Conservation (phyloP, 2,329 filamentous ascomycete genomes). For the Monosporascus cannonballus region DNA sequence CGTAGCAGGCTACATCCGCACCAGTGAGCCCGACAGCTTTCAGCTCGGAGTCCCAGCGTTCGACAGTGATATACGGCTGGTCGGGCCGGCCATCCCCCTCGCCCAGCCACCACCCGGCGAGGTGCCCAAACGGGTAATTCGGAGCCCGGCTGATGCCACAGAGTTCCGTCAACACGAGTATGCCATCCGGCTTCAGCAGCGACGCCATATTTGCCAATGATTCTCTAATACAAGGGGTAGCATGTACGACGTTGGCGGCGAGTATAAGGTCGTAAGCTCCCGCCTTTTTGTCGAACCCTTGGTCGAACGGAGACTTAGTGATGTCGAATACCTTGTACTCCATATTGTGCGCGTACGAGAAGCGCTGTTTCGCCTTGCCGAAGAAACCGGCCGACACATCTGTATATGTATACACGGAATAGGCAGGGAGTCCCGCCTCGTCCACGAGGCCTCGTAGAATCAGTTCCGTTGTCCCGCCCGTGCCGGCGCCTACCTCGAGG, state of each 20-base stretch:
- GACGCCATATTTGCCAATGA: constrained; percentile 18
- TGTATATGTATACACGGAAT: constrained; percentile 18
- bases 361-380: constrained; percentile 19
- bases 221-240: constrained; percentile 15
- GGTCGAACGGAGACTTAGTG: constrained; percentile 19
- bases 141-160: constrained; percentile 16
- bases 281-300: constrained; percentile 21
- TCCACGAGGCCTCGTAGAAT: constrained; percentile 15
- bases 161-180: constrained; percentile 25
- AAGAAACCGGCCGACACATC: constrained; percentile 23
- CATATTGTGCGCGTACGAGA: constrained; percentile 17
- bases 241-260: constrained; percentile 23
- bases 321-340: constrained; percentile 25
- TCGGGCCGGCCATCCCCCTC: constrained; percentile 20
- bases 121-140: constrained; percentile 25
- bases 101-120: constrained; percentile 33
- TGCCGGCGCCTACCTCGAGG: constrained; percentile 21
- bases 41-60: constrained; percentile 24
- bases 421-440: constrained; percentile 13
- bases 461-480: constrained; percentile 19
- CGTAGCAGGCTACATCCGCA: constrained; percentile 13
- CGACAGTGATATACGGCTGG: constrained; percentile 20
- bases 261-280: constrained; percentile 23
- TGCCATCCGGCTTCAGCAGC: constrained; percentile 25
- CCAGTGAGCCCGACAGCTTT: constrained; percentile 20